These are phyloP conservation scores for Flueggea neowawraea DNA, from an alignment of 441 rosid species.

Conservation along the genomic window DNA sequence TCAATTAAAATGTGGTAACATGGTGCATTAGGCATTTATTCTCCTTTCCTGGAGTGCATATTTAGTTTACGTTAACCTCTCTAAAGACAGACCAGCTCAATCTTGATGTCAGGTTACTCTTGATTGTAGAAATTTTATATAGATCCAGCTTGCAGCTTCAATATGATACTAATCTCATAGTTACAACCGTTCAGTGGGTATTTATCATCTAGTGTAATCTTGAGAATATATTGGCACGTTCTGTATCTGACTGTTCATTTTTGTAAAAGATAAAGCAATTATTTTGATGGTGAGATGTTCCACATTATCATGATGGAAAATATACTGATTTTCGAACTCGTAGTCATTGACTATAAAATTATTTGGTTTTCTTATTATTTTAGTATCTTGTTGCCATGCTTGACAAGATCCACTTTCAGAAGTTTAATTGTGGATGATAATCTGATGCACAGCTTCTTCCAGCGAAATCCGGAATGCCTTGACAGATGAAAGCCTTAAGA, in stretches of 20 bases:
- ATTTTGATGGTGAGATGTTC: background rate
- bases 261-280: background rate
- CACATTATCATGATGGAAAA: too few relatives aligned
- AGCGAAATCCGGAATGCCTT: conserved; percentile 55
- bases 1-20: too few relatives aligned
- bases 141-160: too few relatives aligned
- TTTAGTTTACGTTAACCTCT: too few relatives aligned
- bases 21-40: too few relatives aligned
- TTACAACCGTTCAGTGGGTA: too few relatives aligned
- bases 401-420: background rate
- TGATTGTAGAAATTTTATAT: too few relatives aligned
- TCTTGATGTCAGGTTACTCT: too few relatives aligned
- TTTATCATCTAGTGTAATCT: too few relatives aligned
- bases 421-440: background rate
- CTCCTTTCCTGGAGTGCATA: too few relatives aligned
- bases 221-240: background rate
- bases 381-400: conserved; percentile 1
- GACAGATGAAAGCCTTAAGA: conserved; percentile 53
- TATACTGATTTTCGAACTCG: background rate
- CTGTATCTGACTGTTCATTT: background rate
- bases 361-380: background rate
- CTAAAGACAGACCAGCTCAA: too few relatives aligned
- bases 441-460: conserved; percentile 56
- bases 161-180: too few relatives aligned
- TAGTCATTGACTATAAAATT: background rate